Evolutionary conservation across 2,329 filamentous ascomycete genomes (phyloP).

Genomic region (Colletotrichum sp.): DNA sequence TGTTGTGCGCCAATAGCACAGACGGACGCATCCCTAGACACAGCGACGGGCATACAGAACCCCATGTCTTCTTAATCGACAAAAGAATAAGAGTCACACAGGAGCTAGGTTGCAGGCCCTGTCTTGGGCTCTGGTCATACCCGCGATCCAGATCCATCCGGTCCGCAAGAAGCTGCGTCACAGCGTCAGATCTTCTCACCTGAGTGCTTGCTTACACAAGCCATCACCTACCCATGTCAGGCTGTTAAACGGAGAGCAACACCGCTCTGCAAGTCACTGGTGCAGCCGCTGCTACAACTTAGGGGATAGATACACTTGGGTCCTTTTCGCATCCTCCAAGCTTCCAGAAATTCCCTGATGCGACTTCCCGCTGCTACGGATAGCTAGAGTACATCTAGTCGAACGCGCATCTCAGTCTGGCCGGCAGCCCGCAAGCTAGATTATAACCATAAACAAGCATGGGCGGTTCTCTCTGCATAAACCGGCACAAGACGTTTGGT

Average conservation of each 20-base stretch:
- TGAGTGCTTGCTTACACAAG: not conserved
- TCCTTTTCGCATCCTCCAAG: not conserved
- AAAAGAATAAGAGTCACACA: slow-evolving; percentile 14
- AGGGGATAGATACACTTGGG: not conserved
- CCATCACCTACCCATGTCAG: not conserved
- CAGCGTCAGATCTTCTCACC: not conserved
- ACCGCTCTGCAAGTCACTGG: not conserved
- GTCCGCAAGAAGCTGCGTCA: slow-evolving; percentile 2
- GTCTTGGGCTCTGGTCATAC: slow-evolving; percentile 4
- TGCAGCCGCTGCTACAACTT: not conserved
- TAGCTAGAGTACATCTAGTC: not conserved
- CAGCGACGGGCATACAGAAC: not conserved
- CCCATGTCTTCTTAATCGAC: slow-evolving; percentile 2
- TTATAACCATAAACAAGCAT: not conserved
- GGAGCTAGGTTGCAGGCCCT: not conserved
- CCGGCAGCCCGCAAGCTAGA: not conserved
- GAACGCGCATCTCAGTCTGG: not conserved
- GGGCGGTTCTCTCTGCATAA: not conserved
- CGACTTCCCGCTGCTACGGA: not conserved
- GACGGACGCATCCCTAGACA: not conserved
- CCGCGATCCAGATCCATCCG: slow-evolving; percentile 15
- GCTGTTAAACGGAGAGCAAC: not conserved
- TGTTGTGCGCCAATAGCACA: slow-evolving; percentile 14
- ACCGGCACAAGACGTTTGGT: not conserved
- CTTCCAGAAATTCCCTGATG: not conserved